phyloP scores from a whole-genome alignment of 2,329 filamentous ascomycete species.

The Trichoderma sp. region DNA sequence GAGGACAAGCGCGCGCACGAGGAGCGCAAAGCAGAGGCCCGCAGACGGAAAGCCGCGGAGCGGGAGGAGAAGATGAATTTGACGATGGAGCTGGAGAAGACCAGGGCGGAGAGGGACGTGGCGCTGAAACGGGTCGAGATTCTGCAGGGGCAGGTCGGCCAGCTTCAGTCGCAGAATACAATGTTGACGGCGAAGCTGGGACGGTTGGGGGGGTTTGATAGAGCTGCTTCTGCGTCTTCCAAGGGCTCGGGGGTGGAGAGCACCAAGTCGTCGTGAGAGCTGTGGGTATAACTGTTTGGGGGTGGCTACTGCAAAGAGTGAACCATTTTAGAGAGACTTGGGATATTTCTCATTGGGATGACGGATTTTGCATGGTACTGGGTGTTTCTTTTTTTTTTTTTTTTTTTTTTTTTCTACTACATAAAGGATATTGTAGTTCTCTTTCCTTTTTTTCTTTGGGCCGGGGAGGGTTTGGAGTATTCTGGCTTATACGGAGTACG shows the following conservation, averaged over 20 bases:
- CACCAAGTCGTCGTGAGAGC: conserved; percentile 4
- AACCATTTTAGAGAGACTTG: not conserved
- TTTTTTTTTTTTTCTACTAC: not conserved
- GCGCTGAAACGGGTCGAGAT: conserved; percentile 52
- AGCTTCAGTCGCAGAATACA: conserved; percentile 59
- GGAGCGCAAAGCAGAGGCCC: conserved; percentile 55
- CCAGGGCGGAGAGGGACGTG: conserved; percentile 50
- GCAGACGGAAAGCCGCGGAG: conserved; percentile 49
- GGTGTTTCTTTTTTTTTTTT: not conserved
- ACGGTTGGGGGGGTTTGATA: conserved; percentile 39
- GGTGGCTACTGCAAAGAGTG: not conserved
- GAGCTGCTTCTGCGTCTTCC: conserved; percentile 39
- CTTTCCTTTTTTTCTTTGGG: not conserved
- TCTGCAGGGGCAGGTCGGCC: conserved; percentile 52
- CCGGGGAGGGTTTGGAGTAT: not conserved
- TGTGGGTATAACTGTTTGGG: not conserved
- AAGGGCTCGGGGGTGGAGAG: conserved; percentile 7
- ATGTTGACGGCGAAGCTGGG: conserved; percentile 54
- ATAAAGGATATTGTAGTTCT: not conserved
- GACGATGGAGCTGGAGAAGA: conserved; percentile 51
- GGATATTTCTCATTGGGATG: not conserved
- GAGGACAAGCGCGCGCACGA: conserved; percentile 63
- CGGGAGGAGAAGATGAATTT: conserved; percentile 51
- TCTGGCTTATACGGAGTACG: not conserved
- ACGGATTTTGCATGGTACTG: not conserved